Evolutionary conservation across 768 basidiomycete species (phyloP).

Genomic region (Leccinellum rugosiceps): DNA sequence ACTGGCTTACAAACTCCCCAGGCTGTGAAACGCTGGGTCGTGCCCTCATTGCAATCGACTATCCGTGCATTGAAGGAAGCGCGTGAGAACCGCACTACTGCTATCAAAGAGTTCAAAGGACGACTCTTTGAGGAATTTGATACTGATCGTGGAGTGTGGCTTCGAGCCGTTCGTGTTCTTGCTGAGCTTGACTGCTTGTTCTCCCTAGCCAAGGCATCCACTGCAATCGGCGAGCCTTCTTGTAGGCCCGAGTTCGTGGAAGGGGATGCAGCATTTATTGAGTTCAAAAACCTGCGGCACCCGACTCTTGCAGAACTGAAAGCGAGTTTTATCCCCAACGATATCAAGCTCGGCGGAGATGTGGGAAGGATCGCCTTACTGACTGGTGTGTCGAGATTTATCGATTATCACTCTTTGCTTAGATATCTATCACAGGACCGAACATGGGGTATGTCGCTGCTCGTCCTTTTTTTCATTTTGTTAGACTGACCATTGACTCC

Average conservation of each 20-base stretch:
- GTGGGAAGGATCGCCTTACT: slow-evolving; percentile 76
- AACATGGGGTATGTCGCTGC: slow-evolving; percentile 74
- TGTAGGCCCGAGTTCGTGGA: slow-evolving; percentile 90
- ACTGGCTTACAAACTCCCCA: slow-evolving; percentile 27
- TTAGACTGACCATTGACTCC: not conserved
- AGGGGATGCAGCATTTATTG: slow-evolving; percentile 71
- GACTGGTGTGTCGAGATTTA: slow-evolving; percentile 56
- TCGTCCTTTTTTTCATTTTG: not conserved
- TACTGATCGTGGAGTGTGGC: slow-evolving; percentile 73
- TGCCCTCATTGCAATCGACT: slow-evolving; percentile 65
- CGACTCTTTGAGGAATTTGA: slow-evolving; percentile 81
- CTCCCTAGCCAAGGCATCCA: slow-evolving; percentile 84
- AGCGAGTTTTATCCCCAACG: slow-evolving; percentile 88
- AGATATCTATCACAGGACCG: slow-evolving; percentile 47
- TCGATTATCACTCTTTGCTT: slow-evolving; percentile 1
- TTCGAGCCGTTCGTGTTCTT: slow-evolving; percentile 78
- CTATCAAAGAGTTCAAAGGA: slow-evolving; percentile 80
- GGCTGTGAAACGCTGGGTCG: slow-evolving; percentile 74
- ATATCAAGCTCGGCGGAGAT: slow-evolving; percentile 80
- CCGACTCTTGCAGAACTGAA: slow-evolving; percentile 72
- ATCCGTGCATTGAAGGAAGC: slow-evolving; percentile 90
- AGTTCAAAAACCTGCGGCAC: slow-evolving; percentile 89
- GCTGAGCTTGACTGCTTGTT: slow-evolving; percentile 97
- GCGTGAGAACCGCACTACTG: slow-evolving; percentile 77
- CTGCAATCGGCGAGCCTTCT: slow-evolving; percentile 89